Evolutionary conservation across 768 basidiomycete species (phyloP), one percentile per base, ranked within the genome.

Genomic region (Gymnopilus junonius): DNA sequence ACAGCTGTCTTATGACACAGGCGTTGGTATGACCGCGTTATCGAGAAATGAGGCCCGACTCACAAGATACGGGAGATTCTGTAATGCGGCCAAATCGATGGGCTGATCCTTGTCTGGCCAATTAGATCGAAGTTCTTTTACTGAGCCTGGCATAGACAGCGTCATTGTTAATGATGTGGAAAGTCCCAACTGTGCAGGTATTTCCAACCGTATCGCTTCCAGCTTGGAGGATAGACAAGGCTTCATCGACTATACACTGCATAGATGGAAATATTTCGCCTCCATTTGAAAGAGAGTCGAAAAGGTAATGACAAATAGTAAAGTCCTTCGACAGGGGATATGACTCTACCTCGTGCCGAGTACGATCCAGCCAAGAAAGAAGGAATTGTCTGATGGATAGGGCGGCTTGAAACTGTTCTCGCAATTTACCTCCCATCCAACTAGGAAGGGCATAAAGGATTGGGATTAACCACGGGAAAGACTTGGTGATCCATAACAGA

Each of bases 61-160:
- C 61, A 80, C 81, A 64, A 83, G 70, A 64, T 82, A 84, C 7
- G 83, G 79, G 43, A 82, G 63, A 35, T 74, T 75, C 67, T 83
- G 79, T 35, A 83, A 63, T 1, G 65, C 68, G 3, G 69, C 63
- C 39, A 75, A 74, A 20, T 64, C 62, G 4, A 77, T 64, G 25
- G 57, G 51, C 25, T 64, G 55, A 21, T 75, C 70, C 27, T 69
- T 64, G 27, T 77, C 75, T 0, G 81, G 80, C 75, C 76, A 82
- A 20, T 73, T 76, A 3, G 66, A 54, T 2, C 56, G 59, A 8
- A 83, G 72, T 62, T 83, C 82, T 43, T 68, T 58, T 17, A 66
- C 59, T n/a, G 8, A 83, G 73, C 31, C 61, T 70, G 11, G 56
- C 32, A 54, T 66, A 67, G 17, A 80, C 61, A 2, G 46, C 50